Evolutionary conservation across 495 filamentous ascomycete genomes (phyloP), one percentile per base, ranked within the genome.

Genomic region (Trichoderma reesei): DNA sequence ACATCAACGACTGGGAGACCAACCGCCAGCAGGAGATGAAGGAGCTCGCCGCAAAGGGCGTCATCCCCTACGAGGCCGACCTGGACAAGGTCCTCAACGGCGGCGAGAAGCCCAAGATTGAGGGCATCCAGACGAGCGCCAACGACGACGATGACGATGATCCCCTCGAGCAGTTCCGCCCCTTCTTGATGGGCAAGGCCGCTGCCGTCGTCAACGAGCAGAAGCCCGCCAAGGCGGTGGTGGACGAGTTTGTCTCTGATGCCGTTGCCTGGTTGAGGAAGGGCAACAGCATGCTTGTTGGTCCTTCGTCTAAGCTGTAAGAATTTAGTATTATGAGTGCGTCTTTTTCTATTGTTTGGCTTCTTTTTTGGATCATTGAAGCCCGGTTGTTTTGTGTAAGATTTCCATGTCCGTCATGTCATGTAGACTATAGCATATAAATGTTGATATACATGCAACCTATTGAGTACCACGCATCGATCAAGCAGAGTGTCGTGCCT

Each of bases 131-230:
- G 69, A 92, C 90, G 85, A 88, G 88, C 63, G 91, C 91, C 44
- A 73, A 73, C 61, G 75, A 75, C 31, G 79, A 80, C 33, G 79
- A 83, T 38, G 71, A 76, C 38, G 82, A 85, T 41, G 91, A 97
- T 41, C 85, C 87, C 36, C 85, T 98, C 79, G 94, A 98, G 71
- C 90, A 90, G 72, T 92, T 91, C 67, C 85, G 91, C 37, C 94
- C 94, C 14, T 96, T 85, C 82, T 73, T 98, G 68, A 98, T 98
- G 93, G 94, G 94, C 69, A 94, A 98, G 80, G 94, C 91, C 42
- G 88, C 94, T 31, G 92, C 94, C 33, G 90, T 97, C 8, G 88
- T 92, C 60, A 92, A 92, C 69, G 91, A 98, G 76, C 90, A 88
- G 83, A 95, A 95, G 85, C 74, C 84, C 46, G 94, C 94, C 64